Base-by-base conservation (phyloP, 202 grass and related monocot genomes). In the Schoenoplectus tabernaemontani region DNA sequence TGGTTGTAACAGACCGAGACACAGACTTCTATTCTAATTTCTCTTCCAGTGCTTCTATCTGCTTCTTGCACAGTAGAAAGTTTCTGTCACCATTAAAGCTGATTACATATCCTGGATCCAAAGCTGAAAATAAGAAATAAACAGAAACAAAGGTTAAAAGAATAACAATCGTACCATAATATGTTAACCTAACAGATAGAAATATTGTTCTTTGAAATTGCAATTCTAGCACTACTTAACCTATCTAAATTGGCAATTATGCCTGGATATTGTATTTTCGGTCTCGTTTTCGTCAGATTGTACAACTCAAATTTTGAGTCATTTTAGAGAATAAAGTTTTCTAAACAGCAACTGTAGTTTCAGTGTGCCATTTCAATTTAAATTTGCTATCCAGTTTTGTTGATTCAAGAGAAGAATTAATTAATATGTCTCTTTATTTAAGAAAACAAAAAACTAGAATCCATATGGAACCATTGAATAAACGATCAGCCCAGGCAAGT, bases 11-110 rank as follows among this genome's bases (percentile, higher is more conserved):
- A 17, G 46, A 36, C 5, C 61, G 9, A 19, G 51, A 4, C 12
- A 44, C 26, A 1, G 39, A 30, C n/a, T 87, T 68, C 4, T 13
- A 9, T 17, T 12, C 80, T 28, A 24, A 22, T 38, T 47, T 77
- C 0, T 48, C 61, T 4, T 74, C 70, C 3, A 50, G 57, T 4
- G 39, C 26, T 48, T 37, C 71, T 79, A 47, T 50, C 6, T 68
- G 47, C 82, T 93, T 90, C 75, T 85, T 87, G 86, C 88, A 91
- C 15, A 93, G 82, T 56, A 93, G 63, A 76, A 93, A 93, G 47
- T 79, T 93, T 74, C 91, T 83, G 48, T 60, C 79, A 2, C 91
- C 91, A 13, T 87, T 76, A 74, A 89, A 91, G 63, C 63, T 82
- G 62, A 93, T 83, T 63, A 26, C 74, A 50, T 93, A 88, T 23